A percentile compares a stretch with the other conserved stretches of the same genome.
phyloP scores from a whole-genome alignment of 73 alveolate genomes.

The Paramecium primaurelia region DNA sequence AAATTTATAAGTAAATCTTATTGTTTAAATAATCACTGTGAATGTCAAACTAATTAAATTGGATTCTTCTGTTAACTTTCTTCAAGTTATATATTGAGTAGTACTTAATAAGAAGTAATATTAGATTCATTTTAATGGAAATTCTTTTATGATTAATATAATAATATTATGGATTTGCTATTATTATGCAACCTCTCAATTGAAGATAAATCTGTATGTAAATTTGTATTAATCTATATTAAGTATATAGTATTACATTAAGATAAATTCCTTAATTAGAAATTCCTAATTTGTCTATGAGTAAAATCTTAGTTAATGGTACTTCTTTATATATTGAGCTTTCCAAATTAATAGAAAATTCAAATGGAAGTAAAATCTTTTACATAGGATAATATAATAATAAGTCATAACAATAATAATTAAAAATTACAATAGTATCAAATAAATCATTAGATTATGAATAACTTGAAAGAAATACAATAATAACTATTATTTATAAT shows the following conservation, averaged over 20 bases:
- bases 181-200: neutral
- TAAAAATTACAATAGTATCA: neutral
- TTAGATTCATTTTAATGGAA: neutral
- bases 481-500: neutral
- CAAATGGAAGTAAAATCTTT: neutral
- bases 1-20: neutral
- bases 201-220: neutral
- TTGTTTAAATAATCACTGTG: neutral
- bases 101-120: neutral
- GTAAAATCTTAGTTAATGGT: neutral
- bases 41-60: neutral
- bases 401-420: neutral
- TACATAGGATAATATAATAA: neutral
- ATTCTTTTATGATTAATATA: neutral
- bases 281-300: neutral
- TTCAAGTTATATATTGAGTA: neutral
- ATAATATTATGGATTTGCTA: neutral
- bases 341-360: neutral
- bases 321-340: neutral
- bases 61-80: neutral
- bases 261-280: neutral
- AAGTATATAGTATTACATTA: neutral
- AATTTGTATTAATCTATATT: neutral
- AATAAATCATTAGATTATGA: neutral
- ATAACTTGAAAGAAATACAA: neutral